phyloP scores from a whole-genome alignment of 371 early-diverging fungal species.

The Mortierella sp. region DNA sequence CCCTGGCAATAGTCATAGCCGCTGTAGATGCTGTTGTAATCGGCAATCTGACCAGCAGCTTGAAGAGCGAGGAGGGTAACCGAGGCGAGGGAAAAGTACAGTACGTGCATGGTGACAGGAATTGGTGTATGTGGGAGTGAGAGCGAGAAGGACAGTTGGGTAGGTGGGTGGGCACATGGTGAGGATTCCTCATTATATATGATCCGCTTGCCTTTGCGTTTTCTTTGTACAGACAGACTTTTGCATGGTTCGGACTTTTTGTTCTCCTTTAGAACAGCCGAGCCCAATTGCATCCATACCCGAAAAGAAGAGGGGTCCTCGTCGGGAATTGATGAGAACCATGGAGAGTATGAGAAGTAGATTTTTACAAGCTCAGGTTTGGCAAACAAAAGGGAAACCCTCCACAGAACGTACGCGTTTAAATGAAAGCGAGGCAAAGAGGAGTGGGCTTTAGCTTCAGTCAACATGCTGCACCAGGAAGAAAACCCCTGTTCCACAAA shows the following conservation, averaged over 20 bases:
- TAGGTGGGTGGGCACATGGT: not conserved
- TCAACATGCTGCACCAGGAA: too few species aligned
- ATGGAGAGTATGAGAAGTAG: not conserved
- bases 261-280: not conserved
- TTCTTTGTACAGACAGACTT: too few species aligned
- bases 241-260: not conserved
- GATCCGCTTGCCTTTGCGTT: not conserved
- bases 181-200: conserved; percentile 1
- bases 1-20: conserved; percentile 19
- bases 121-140: not conserved
- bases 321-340: not conserved
- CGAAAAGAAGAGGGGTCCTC: too few species aligned
- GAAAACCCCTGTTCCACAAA: not conserved
- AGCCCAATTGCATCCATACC: not conserved
- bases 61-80: not conserved
- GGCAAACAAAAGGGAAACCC: too few species aligned
- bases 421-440: too few species aligned
- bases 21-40: conserved; percentile 5
- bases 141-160: not conserved
- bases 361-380: too few species aligned
- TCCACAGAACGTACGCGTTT: too few species aligned
- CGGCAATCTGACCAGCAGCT: conserved; percentile 8
- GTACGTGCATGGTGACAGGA: not conserved
- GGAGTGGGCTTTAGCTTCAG: too few species aligned
- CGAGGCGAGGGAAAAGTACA: not conserved